Percentiles rank a stretch among this genome's conserved stretches.
Conservation (phyloP, 495 filamentous ascomycete species). For the Barbatosphaeria neglecta region DNA sequence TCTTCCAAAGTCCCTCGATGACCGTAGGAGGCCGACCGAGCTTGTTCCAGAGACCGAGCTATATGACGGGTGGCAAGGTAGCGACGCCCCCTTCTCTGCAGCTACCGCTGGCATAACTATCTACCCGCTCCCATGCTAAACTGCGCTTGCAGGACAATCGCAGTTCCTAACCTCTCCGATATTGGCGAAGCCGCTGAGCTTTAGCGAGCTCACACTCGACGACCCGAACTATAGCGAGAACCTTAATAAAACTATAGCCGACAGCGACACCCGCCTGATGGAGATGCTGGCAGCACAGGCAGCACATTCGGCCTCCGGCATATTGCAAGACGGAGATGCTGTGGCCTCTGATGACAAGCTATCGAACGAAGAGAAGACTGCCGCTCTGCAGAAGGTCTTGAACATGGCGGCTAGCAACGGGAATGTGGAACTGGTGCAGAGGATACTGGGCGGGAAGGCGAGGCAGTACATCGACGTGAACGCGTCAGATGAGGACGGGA, state of each 20-base stretch:
- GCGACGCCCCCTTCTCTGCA: conserved; percentile 9
- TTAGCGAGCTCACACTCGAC: conserved; percentile 70
- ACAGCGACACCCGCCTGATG: conserved; percentile 79
- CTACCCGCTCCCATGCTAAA: too few species aligned
- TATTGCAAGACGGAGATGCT: conserved; percentile 65
- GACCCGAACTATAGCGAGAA: conserved; percentile 60
- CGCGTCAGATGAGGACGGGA: conserved; percentile 86
- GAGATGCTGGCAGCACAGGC: conserved; percentile 95
- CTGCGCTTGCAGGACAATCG: conserved; percentile 73
- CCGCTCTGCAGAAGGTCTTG: conserved; percentile 71
- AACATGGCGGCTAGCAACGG: conserved; percentile 97
- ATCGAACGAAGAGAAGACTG: conserved; percentile 64
- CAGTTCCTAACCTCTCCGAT: conserved; percentile 84
- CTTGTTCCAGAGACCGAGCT: conserved; percentile 77
- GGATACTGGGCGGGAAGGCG: conserved; percentile 64
- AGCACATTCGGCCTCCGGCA: conserved; percentile 61
- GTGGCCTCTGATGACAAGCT: conserved; percentile 63
- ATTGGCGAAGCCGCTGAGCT: conserved; percentile 67
- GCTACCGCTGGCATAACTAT: too few species aligned
- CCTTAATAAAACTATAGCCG: conserved; percentile 46
- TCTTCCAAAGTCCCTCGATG: conserved; percentile 81
- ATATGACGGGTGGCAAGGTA: conserved; percentile 99
- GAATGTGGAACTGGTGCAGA: conserved; percentile 68
- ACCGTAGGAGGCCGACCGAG: conserved; percentile 51
- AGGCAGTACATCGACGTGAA: conserved; percentile 77